A percentile compares a stretch with the other conserved stretches of the same genome.
These are phyloP conservation scores for Maudiozyma barnettii DNA, from an alignment of 805 yeast genomes.

Conservation along the genomic window DNA sequence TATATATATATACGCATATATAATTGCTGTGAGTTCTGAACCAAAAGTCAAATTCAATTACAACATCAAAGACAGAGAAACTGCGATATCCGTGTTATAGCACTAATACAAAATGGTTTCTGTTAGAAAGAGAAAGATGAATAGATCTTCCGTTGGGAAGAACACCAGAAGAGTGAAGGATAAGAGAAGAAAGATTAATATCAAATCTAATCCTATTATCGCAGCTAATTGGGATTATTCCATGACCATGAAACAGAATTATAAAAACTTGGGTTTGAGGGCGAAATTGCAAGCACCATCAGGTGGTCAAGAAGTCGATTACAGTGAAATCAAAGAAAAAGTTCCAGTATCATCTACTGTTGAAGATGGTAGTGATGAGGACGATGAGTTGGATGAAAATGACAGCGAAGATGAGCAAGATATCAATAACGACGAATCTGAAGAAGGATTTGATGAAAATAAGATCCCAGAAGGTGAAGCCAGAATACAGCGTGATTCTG, in stretches of 20 bases:
- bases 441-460: conserved; percentile 31
- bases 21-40: no score
- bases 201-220: conserved; percentile 68
- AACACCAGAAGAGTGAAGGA: conserved; percentile 64
- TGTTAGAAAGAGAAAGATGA: conserved; percentile 81
- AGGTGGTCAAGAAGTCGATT: conserved; percentile 69
- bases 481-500: conserved; percentile 57
- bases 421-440: conserved; percentile 6
- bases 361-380: conserved; percentile 11
- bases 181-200: conserved; percentile 54
- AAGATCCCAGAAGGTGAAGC: conserved; percentile 75
- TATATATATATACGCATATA: no score
- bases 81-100: no score
- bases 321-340: conserved; percentile 32
- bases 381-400: conserved; percentile 30
- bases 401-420: conserved; percentile 28
- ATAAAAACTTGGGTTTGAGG: conserved; percentile 68
- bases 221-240: conserved; percentile 85
- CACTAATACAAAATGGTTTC: conserved; percentile 38
- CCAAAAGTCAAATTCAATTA: no score
- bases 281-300: conserved; percentile 56
- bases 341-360: conserved; percentile 27
- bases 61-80: no score
- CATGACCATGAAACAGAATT: conserved; percentile 76
- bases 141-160: conserved; percentile 59